A percentile compares a stretch with the other conserved stretches of the same genome.
Conservation (phyloP, 108 stramenopile genomes). For the Nitzschia inconspicua region DNA sequence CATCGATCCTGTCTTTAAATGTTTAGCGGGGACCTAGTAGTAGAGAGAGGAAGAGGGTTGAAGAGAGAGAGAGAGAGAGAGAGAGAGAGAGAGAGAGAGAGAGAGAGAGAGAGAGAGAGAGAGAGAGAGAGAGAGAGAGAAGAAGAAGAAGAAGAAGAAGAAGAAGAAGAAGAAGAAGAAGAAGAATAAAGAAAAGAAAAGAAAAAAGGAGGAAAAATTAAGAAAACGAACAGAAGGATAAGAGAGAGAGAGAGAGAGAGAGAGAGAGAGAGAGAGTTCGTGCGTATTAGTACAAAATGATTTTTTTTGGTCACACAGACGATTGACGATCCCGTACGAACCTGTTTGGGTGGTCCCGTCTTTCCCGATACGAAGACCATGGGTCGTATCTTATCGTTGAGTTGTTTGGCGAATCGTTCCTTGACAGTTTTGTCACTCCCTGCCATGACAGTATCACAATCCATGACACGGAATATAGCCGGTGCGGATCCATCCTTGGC, state of each 20-base stretch:
- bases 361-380: conserved; percentile 78
- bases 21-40: conserved; percentile 62
- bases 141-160: not conserved
- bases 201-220: not conserved
- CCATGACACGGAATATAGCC: conserved; percentile 68
- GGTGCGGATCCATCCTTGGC: conserved; percentile 56
- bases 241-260: not conserved
- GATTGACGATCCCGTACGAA: no score
- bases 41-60: not conserved
- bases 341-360: conserved; percentile 68
- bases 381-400: conserved; percentile 69
- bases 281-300: no score
- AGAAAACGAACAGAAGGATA: not conserved
- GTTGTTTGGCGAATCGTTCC: conserved; percentile 61
- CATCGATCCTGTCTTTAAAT: conserved; percentile 80
- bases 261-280: no score
- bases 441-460: conserved; percentile 67
- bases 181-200: no score
- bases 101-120: not conserved
- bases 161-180: not conserved
- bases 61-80: not conserved
- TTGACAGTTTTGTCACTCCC: conserved; percentile 66
- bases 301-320: no score
- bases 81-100: no score
- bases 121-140: no score